These are phyloP conservation scores for Mycena leptocephala DNA, from an alignment of 768 basidiomycete genomes.

Conservation along the genomic window DNA sequence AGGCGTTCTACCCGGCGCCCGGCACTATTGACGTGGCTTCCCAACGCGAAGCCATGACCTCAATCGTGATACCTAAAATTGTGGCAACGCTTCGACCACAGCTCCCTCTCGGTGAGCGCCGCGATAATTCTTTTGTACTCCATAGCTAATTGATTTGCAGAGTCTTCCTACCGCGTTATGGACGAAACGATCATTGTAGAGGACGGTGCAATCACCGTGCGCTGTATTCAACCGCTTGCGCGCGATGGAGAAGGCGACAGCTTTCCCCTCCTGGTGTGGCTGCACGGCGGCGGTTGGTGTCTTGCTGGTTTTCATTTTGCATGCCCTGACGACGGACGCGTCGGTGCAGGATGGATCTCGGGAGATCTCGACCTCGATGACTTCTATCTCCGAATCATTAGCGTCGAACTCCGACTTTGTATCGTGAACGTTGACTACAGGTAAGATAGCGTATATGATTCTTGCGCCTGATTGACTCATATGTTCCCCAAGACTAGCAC, in stretches of 20 bases:
- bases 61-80: not conserved
- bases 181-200: conserved; percentile 9
- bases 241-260: not conserved
- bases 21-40: not conserved
- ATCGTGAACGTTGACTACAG: conserved; percentile 38
- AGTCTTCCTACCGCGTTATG: not conserved
- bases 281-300: conserved; percentile 26
- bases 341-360: conserved; percentile 22
- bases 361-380: conserved; percentile 37
- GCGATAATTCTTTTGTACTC: not conserved
- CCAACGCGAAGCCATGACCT: not conserved
- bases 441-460: not conserved
- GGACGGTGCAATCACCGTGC: not conserved
- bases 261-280: conserved; percentile 25
- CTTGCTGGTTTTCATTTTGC: not conserved
- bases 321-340: not conserved
- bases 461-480: not conserved
- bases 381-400: conserved; percentile 30
- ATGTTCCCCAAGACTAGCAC: conserved; percentile 37
- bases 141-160: not conserved
- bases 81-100: not conserved
- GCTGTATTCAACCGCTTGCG: conserved; percentile 14
- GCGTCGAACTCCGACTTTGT: conserved; percentile 33
- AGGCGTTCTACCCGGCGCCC: not conserved
- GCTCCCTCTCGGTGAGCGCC: not conserved